Evolutionary conservation across 2,329 filamentous ascomycete genomes (phyloP).

Genomic region (Botrytis elliptica): DNA sequence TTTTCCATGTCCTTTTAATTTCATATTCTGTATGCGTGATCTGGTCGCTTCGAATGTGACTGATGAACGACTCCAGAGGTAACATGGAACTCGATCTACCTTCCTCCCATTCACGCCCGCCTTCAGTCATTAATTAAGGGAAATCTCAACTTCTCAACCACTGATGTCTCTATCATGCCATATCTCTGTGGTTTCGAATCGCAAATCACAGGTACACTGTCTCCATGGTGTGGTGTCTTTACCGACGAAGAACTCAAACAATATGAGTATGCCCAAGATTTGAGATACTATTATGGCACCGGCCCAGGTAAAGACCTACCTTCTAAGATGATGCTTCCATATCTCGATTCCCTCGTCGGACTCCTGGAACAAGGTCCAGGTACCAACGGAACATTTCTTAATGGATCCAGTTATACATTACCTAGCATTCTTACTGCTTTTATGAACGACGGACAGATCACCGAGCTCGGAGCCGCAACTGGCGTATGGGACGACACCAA

Average conservation of each 20-base stretch:
- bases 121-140: constrained; percentile 39
- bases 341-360: constrained; percentile 53
- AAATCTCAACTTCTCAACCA: constrained; percentile 52
- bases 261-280: constrained; percentile 67
- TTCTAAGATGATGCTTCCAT: constrained; percentile 60
- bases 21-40: neutral
- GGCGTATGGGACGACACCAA: constrained; percentile 55
- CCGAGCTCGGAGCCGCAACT: constrained; percentile 56
- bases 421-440: constrained; percentile 61
- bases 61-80: neutral
- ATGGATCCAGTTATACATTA: constrained; percentile 49
- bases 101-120: constrained; percentile 12
- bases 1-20: neutral
- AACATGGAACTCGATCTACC: constrained; percentile 15
- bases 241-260: constrained; percentile 59
- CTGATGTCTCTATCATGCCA: constrained; percentile 58
- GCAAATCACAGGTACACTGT: constrained; percentile 61
- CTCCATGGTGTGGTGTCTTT: constrained; percentile 62
- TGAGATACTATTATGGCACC: constrained; percentile 66
- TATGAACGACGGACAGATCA: constrained; percentile 65
- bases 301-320: constrained; percentile 56
- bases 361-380: constrained; percentile 54
- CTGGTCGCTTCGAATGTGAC: neutral
- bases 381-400: constrained; percentile 47
- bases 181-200: constrained; percentile 72